A percentile compares a stretch with the other conserved stretches of the same genome.
Conservation (phyloP, 2,329 filamentous ascomycete genomes). For the Epichloe scottii region DNA sequence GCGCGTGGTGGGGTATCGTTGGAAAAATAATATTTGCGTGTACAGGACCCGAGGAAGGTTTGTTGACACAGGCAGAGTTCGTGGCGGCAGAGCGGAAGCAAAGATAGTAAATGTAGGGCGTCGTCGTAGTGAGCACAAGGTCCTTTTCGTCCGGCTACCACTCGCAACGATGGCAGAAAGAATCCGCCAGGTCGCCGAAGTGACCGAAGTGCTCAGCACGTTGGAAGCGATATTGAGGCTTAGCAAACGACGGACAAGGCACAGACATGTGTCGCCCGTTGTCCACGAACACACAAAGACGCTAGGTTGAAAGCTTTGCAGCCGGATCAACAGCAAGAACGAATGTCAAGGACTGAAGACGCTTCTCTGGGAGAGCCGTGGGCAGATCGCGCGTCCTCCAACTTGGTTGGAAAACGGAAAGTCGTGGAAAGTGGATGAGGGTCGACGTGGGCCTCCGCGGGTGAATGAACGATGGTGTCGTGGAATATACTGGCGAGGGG, state of each 20-base stretch:
- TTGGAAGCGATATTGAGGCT: neutral
- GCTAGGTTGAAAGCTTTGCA: neutral
- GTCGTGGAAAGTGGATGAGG: conserved; percentile 4
- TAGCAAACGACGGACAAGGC: neutral
- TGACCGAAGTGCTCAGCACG: neutral
- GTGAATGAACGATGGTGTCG: conserved; percentile 3
- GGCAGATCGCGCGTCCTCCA: neutral
- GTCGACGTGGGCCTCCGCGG: conserved; percentile 1
- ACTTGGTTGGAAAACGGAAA: conserved; percentile 5
- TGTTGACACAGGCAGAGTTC: neutral
- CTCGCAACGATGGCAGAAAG: neutral
- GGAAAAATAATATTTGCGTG: neutral
- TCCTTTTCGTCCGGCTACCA: neutral
- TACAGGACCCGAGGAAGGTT: neutral
- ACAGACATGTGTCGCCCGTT: neutral
- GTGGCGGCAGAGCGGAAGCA: neutral
- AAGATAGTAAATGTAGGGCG: neutral
- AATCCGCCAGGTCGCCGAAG: neutral
- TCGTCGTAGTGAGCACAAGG: neutral
- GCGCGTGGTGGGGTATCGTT: neutral
- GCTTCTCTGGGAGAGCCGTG: neutral
- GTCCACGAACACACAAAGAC: neutral
- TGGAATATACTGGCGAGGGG: conserved; percentile 1
- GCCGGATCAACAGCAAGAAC: neutral
- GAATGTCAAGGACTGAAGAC: neutral